Evolutionary conservation across 352 stramenopile species (phyloP).

Genomic region (Pythium aristosporum): DNA sequence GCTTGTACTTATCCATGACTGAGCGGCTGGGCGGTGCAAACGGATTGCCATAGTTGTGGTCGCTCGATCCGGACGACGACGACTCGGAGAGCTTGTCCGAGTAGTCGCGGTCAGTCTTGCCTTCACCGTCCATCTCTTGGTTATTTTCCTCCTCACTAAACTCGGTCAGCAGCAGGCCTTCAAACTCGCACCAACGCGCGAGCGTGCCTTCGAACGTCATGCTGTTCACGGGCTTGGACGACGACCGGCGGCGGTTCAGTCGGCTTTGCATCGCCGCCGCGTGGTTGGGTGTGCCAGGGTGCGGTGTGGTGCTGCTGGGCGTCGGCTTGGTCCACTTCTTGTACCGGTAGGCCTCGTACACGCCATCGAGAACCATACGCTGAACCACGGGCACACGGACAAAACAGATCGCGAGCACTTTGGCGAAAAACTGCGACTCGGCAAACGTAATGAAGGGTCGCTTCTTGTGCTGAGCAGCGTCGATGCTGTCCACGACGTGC

Average conservation of each 20-base stretch:
- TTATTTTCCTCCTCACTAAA: constrained; percentile 21
- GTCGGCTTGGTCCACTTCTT: constrained; percentile 52
- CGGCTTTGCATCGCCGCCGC: constrained; percentile 10
- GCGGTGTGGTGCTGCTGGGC: constrained; percentile 12
- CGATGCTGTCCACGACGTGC: constrained; percentile 62
- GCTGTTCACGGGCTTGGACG: constrained; percentile 46
- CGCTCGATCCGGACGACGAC: constrained; percentile 23
- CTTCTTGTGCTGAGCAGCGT: constrained; percentile 37
- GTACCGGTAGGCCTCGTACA: constrained; percentile 48
- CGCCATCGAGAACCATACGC: constrained; percentile 46
- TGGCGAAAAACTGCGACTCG: constrained; percentile 66
- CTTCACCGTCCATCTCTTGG: constrained; percentile 17
- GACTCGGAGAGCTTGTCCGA: constrained; percentile 28
- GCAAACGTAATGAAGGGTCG: constrained; percentile 55
- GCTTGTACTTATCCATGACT: constrained; percentile 45
- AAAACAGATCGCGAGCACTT: constrained; percentile 68
- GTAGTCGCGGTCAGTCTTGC: constrained; percentile 21
- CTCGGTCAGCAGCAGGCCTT: constrained; percentile 42
- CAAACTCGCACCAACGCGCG: constrained; percentile 58
- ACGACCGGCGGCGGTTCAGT: constrained; percentile 35
- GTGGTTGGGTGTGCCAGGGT: constrained; percentile 24
- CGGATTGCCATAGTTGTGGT: constrained; percentile 21
- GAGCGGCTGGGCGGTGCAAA: constrained; percentile 25
- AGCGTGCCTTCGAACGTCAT: constrained; percentile 57
- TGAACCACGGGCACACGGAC: constrained; percentile 62